phyloP scores from a whole-genome alignment of 768 basidiomycete species.

The Hygrocybe punicea region DNA sequence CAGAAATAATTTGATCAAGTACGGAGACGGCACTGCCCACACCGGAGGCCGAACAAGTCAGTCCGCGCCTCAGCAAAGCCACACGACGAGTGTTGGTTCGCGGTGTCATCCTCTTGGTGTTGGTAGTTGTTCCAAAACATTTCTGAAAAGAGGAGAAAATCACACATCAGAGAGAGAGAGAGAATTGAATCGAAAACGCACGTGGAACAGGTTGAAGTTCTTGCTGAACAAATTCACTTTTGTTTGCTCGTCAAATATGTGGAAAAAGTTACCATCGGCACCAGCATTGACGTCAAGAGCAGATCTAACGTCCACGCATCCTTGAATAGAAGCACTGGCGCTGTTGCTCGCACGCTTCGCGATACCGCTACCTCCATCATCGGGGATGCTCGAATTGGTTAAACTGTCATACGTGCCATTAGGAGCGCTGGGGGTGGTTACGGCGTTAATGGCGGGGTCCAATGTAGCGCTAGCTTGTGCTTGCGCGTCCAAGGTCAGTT shows the following conservation, averaged over 20 bases:
- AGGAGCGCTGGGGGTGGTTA: not conserved
- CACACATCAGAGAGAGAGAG: too few relatives aligned
- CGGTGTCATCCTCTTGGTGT: not conserved
- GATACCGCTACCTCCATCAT: too few relatives aligned
- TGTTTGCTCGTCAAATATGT: slow-evolving; percentile 35
- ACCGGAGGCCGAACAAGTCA: not conserved
- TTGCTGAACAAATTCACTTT: slow-evolving; percentile 35
- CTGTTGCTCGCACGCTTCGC: not conserved
- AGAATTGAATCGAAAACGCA: slow-evolving; percentile 6
- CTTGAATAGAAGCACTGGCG: slow-evolving; percentile 8
- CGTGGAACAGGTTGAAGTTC: slow-evolving; percentile 40
- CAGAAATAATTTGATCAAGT: too few relatives aligned
- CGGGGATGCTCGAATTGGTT: too few relatives aligned
- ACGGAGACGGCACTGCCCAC: too few relatives aligned
- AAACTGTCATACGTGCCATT: too few relatives aligned
- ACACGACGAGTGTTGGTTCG: not conserved
- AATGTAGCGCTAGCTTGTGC: not conserved
- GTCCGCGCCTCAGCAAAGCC: not conserved
- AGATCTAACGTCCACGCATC: slow-evolving; percentile 37
- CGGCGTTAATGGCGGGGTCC: not conserved
- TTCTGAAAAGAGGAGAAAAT: too few relatives aligned
- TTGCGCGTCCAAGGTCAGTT: slow-evolving; percentile 11
- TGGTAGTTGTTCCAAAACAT: not conserved
- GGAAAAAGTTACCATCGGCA: slow-evolving; percentile 40
- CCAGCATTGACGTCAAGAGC: slow-evolving; percentile 40